phyloP scores from a whole-genome alignment of 129 eudicot species.

The Daucus carota region DNA sequence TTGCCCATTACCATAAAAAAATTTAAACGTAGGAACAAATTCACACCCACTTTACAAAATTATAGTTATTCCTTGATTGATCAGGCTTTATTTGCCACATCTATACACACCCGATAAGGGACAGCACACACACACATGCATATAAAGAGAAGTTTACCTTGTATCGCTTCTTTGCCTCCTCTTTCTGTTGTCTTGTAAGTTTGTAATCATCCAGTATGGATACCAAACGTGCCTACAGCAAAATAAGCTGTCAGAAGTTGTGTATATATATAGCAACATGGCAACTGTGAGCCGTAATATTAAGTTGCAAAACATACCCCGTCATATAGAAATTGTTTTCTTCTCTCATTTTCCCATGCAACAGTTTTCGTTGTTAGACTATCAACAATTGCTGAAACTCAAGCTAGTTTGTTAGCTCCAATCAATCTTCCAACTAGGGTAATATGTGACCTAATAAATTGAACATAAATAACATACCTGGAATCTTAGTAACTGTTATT shows the following conservation, averaged over 20 bases:
- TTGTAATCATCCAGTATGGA: constrained; percentile 83
- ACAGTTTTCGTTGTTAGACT: constrained; percentile 58
- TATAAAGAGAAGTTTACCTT: constrained; percentile 31
- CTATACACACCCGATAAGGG: not conserved
- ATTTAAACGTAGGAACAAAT: not conserved
- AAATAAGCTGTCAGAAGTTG: constrained; percentile 1
- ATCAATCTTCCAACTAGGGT: not conserved
- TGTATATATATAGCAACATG: not conserved
- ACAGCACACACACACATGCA: not conserved
- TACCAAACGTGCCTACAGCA: constrained; percentile 64
- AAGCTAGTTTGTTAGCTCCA: constrained; percentile 12
- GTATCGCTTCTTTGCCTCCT: constrained; percentile 72
- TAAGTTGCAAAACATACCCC: constrained; percentile 45
- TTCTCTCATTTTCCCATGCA: constrained; percentile 69
- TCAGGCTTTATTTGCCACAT: not conserved
- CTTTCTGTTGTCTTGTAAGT: constrained; percentile 61
- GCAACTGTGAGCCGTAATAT: not conserved
- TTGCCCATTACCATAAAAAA: not conserved
- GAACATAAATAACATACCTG: constrained; percentile 36
- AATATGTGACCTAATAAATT: constrained; percentile 8
- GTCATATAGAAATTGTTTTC: constrained; percentile 64
- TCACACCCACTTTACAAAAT: not conserved
- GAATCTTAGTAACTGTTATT: constrained; percentile 70
- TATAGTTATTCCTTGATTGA: not conserved
- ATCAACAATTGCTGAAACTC: constrained; percentile 61